A percentile compares a stretch with the other conserved stretches of the same genome.
phyloP scores from a whole-genome alignment of 2,329 filamentous ascomycete genomes.

The Sclerotinia spermophila region DNA sequence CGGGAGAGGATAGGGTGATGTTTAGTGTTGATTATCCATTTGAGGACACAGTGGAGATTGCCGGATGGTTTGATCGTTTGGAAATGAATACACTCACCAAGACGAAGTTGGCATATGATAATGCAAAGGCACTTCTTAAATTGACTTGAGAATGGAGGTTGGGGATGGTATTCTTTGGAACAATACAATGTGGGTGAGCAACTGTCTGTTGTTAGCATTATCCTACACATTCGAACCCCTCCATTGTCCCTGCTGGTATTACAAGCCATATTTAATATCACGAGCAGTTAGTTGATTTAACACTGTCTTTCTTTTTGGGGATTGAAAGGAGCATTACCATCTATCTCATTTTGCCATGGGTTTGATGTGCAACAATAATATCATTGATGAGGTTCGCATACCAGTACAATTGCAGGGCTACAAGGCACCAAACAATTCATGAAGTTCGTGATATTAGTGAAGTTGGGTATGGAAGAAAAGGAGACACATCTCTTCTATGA shows the following conservation, averaged over 20 bases:
- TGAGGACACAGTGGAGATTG: slow-evolving; percentile 25
- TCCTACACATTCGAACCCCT: background rate
- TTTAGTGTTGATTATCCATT: slow-evolving; percentile 45
- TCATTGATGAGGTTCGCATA: background rate
- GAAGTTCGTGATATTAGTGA: background rate
- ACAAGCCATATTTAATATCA: background rate
- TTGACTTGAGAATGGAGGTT: background rate
- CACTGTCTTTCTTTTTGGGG: background rate
- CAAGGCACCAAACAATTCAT: background rate
- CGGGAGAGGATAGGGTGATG: slow-evolving; percentile 44
- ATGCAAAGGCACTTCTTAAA: slow-evolving; percentile 17
- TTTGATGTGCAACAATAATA: background rate
- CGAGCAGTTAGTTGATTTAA: background rate
- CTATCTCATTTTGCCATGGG: background rate
- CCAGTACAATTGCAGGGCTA: background rate
- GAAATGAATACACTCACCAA: slow-evolving; percentile 19
- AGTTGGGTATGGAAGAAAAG: background rate
- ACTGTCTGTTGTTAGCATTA: background rate
- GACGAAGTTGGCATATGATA: slow-evolving; percentile 21
- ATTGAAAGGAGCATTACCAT: no score
- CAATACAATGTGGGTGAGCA: background rate
- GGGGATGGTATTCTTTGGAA: background rate
- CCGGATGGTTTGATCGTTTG: slow-evolving; percentile 25
- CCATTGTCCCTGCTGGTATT: background rate
- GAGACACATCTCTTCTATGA: no score